These are phyloP conservation scores for Diutina neorugosa DNA, from an alignment of 1,139 yeast genomes.

Conservation along the genomic window DNA sequence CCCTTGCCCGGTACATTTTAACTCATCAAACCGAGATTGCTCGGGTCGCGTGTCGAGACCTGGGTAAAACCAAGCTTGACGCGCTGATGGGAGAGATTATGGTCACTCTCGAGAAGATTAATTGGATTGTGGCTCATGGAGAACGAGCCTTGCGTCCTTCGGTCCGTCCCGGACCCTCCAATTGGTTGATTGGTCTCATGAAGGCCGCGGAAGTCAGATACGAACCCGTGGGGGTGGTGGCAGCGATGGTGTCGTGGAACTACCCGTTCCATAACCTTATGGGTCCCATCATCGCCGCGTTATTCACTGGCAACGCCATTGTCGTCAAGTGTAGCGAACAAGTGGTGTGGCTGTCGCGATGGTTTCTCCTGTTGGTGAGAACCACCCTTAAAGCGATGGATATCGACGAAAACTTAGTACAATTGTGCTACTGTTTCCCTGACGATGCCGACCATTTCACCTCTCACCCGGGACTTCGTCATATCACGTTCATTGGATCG, in stretches of 20 bases:
- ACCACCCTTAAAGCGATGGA: slow-evolving; percentile 63
- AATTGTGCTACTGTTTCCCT: slow-evolving; percentile 68
- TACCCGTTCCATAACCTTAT: slow-evolving; percentile 87
- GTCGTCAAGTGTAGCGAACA: slow-evolving; percentile 90
- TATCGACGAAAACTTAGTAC: slow-evolving; percentile 71
- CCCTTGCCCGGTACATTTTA: slow-evolving; percentile 59
- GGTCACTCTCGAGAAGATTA: slow-evolving; percentile 84
- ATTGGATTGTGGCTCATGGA: slow-evolving; percentile 83
- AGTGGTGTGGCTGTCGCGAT: slow-evolving; percentile 87
- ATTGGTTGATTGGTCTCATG: slow-evolving; percentile 53
- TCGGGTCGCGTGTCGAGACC: slow-evolving; percentile 87
- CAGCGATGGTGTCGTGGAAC: slow-evolving; percentile 93
- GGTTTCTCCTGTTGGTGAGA: slow-evolving; percentile 59
- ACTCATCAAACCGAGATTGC: slow-evolving; percentile 82
- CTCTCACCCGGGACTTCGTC: slow-evolving; percentile 69
- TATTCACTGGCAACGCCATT: slow-evolving; percentile 85
- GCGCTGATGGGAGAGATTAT: slow-evolving; percentile 93
- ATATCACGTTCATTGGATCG: slow-evolving; percentile 93
- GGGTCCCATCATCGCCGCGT: slow-evolving; percentile 83
- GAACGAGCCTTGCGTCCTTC: slow-evolving; percentile 60
- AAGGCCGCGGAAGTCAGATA: slow-evolving; percentile 88
- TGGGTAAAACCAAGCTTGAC: slow-evolving; percentile 91
- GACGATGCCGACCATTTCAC: slow-evolving; percentile 80
- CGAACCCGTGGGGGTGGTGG: slow-evolving; percentile 83
- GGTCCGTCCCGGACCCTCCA: slow-evolving; percentile 77